Conservation (phyloP, 306 rosid genomes). For the Vigna trinervia region DNA sequence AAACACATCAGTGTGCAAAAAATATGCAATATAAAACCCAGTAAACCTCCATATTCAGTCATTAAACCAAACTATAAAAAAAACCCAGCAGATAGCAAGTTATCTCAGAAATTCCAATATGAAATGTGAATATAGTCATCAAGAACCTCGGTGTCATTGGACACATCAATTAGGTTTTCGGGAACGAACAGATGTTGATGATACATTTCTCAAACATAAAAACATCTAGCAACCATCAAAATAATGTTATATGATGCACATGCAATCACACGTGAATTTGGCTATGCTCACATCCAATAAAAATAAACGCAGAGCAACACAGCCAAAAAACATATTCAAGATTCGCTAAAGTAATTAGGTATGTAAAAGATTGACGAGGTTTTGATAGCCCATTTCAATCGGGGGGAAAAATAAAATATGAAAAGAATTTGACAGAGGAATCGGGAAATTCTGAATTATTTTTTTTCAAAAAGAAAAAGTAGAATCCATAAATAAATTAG, state of each 20-base stretch:
- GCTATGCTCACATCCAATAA: neutral
- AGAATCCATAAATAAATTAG: neutral
- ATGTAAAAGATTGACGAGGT: neutral
- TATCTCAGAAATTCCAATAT: neutral
- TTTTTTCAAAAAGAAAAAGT: neutral
- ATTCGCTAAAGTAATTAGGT: constrained; percentile 15
- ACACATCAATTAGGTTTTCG: neutral
- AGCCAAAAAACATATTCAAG: constrained; percentile 8
- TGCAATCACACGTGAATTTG: neutral
- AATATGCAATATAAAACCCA: neutral
- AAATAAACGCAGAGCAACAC: neutral
- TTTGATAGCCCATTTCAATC: neutral
- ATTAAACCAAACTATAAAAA: neutral
- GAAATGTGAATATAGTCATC: neutral
- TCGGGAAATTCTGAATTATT: neutral
- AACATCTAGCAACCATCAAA: neutral
- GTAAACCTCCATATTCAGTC: constrained; percentile 1
- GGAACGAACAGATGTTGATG: neutral
- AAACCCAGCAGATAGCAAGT: constrained; percentile 8
- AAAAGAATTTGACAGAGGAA: neutral
- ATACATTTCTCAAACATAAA: constrained; percentile 2
- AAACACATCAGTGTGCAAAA: neutral
- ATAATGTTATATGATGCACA: neutral
- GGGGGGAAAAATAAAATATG: neutral
- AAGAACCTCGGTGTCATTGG: neutral